Conservation (phyloP, 1,139 yeast species). For the Lodderomyces margitis region DNA sequence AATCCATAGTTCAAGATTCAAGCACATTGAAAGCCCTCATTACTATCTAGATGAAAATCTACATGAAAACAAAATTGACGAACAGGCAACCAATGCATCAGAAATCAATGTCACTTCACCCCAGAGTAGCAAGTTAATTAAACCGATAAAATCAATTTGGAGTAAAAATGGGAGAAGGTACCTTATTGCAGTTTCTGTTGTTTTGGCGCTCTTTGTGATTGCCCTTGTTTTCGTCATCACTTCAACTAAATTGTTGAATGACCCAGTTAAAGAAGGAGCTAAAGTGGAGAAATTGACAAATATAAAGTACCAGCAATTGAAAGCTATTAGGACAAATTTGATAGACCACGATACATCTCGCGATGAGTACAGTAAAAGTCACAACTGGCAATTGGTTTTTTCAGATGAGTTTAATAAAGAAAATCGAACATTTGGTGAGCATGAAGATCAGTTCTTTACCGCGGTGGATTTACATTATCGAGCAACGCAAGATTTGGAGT, state of each 20-base stretch:
- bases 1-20: conserved; percentile 5
- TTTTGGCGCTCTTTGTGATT: conserved; percentile 6
- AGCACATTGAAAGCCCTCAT: conserved; percentile 11
- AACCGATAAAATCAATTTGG: not conserved
- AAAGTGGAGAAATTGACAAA: conserved; percentile 12
- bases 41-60: conserved; percentile 11
- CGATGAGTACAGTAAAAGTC: conserved; percentile 6
- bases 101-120: not conserved
- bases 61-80: conserved; percentile 4
- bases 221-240: conserved; percentile 11
- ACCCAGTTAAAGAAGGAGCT: conserved; percentile 11
- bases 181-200: conserved; percentile 7
- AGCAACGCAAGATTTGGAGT: conserved; percentile 32
- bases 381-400: conserved; percentile 27
- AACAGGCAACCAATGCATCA: not conserved
- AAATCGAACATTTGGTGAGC: conserved; percentile 30
- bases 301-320: conserved; percentile 21
- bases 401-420: conserved; percentile 32
- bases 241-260: conserved; percentile 8
- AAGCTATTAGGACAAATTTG: conserved; percentile 23
- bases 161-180: conserved; percentile 5
- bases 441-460: conserved; percentile 32
- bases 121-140: not conserved
- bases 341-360: conserved; percentile 30
- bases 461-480: conserved; percentile 30